Base-by-base conservation (phyloP, 805 yeast species). In the Pichia gijzeniarum region DNA sequence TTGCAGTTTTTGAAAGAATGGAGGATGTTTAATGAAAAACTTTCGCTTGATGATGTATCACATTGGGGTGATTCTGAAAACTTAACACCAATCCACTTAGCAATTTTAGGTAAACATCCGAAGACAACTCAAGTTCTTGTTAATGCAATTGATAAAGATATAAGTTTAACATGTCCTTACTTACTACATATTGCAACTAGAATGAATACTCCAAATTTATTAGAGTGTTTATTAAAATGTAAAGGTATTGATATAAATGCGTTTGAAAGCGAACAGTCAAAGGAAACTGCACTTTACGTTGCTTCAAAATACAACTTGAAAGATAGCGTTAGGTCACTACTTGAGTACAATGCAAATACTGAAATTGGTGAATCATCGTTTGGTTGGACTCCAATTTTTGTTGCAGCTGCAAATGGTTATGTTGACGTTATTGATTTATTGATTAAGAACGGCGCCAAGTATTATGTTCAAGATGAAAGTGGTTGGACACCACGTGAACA, bases 401-500 rank as follows among this genome's bases (percentile, higher is more conserved):
- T 80, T 43, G 95, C 96, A 12, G 90, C 95, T 0, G 83, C 89
- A 14, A 95, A 90, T 57, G 97, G 97, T 1, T 77, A 66, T 44
- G 57, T 56, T 34, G 76, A 74, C 2, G 71, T 86, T 35, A 86
- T 80, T 5, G 62, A 73, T 36, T 49, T 75, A 8, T 69, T 91
- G 50, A 62, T 82, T 25, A 64, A 67, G 0, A 58, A 71, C 36
- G 79, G 78, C 18, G 84, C 88, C 5, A 66, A 70, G 7, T 76
- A 67, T 47, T 73, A 76, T 37, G 64, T 70, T 22, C 71, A 75
- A 16, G 98, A 91, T 65, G 82, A 79, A 38, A 82, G 93, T 43
- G 97, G 97, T 0, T 91, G 98, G 98, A 79, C 88, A 17, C 96
- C 98, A n/a, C 80, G 88, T 80, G 98, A 91, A 58, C 98, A 91